Base-by-base conservation (phyloP, 495 filamentous ascomycete species). In the Baudoinia panamericana region DNA sequence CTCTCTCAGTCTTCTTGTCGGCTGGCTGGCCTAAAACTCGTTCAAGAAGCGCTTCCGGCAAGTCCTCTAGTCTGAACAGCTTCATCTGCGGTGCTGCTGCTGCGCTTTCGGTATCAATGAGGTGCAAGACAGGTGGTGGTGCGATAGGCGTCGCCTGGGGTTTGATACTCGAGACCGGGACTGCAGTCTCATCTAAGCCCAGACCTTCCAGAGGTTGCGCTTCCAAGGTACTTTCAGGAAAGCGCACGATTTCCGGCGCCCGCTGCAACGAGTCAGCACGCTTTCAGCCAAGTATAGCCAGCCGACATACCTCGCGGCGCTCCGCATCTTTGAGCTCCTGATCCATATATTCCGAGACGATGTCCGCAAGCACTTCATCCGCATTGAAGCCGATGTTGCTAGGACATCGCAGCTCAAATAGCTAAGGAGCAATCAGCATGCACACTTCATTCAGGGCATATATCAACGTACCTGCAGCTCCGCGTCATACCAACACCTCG, bases 331-430 rank as follows among this genome's bases (percentile, higher is more conserved):
- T 24, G 4, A 42, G 16, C 45, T 48, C 38, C 17, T 42, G 30
- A 3, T 33, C 26, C 11, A 48, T 26, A 16, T 41, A 48, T 5
- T 31, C 28, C 13, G 11, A 5, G 15, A 48, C 25, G 5, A 16
- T 13, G 4, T 8, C 25, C 2, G 18, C 31, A 7, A 48, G 31
- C 2, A 15, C 27, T 13, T 30, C 37, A 23, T 48, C 45, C 8
- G 38, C 31, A 4, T 18, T 9, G 9, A n/a, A 8, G 1, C 38
- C 45, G 8, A 48, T 23, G 1, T 17, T 26, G 12, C 9, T 9
- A 9, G 45, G 45, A 18, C 45, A 42, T 5, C 18, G 7, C 18
- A 48, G 24, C 24, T 33, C 40, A 30, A 48, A 48, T 2, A 23
- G 24, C 43, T 45, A 11, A 30, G 3, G 2, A 5, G 5, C 4